Evolutionary conservation across 2,329 filamentous ascomycete genomes (phyloP), one percentile per base, ranked within the genome.

Genomic region (Colletotrichum sp.): DNA sequence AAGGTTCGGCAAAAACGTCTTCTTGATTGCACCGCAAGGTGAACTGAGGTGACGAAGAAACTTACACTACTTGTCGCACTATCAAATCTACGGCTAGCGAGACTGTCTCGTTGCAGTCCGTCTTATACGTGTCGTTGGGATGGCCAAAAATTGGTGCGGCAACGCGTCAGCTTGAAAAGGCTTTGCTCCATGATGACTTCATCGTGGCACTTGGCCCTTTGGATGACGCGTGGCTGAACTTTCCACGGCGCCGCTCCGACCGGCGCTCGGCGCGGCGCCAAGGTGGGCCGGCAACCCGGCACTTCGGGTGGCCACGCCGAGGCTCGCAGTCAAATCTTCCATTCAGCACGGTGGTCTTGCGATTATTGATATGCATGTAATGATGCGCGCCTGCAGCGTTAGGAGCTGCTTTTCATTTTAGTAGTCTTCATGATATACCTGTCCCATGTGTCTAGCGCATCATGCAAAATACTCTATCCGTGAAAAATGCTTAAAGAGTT

Each of bases 231-330:
- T 73, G 44, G 70, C 70, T 69, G 34, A 60, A 32, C 28, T 18
- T 30, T 52, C 34, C 32, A 60, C 52, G 49, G 57, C 34, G 70
- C 24, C 65, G 74, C 55, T 26, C 64, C 49, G 28, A 26, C 57
- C 70, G 59, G 64, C 59, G 67, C 21, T 62, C 18, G 49, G 36
- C 59, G 59, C 59, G 70, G 64, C 74, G 70, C 74, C 70, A 76
- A 76, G 74, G 59, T 69, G 44, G 59, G 28, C 34, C 74, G 59
- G 70, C 65, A 69, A 65, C 30, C 34, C 74, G 74, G 74, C 74
- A 76, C 10, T 36, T 39, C 13, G 52, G 30, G 34, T 30, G 15
- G 16, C 15, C 28, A 10, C 26, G 18, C 13, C 21, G 30, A 28
- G 64, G 64, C 36, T 34, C 32, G 49, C 44, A 44, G 34, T 65